phyloP scores from a whole-genome alignment of 805 yeast species.

The Monosporozyma aquatica region DNA sequence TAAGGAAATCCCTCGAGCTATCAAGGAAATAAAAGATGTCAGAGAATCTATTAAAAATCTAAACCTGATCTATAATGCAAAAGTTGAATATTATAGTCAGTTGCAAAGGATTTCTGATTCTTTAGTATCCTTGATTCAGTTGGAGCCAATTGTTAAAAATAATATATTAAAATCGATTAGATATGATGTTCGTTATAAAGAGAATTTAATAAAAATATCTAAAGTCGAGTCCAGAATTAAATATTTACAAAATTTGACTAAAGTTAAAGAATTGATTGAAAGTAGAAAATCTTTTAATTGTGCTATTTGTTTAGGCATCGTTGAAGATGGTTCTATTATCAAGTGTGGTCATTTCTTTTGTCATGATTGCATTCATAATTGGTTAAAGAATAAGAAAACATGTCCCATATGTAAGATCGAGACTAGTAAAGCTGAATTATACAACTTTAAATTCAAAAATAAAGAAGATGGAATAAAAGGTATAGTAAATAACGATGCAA shows the following conservation, averaged over 20 bases:
- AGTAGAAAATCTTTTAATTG: slow-evolving; percentile 40
- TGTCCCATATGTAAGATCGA: slow-evolving; percentile 79
- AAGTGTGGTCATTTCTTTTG: slow-evolving; percentile 93
- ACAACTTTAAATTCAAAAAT: slow-evolving; percentile 50
- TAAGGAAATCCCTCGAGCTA: slow-evolving; percentile 12
- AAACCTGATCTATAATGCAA: slow-evolving; percentile 65
- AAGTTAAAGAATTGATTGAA: slow-evolving; percentile 19
- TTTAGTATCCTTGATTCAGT: slow-evolving; percentile 43
- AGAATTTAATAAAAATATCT: slow-evolving; percentile 19
- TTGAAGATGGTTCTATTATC: slow-evolving; percentile 69
- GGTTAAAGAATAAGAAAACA: slow-evolving; percentile 48
- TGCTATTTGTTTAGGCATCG: slow-evolving; percentile 66
- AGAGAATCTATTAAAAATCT: slow-evolving; percentile 41
- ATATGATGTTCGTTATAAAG: slow-evolving; percentile 15
- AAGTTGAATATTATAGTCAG: slow-evolving; percentile 73
- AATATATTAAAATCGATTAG: slow-evolving; percentile 17
- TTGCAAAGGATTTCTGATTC: slow-evolving; percentile 82
- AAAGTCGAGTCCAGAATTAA: slow-evolving; percentile 35
- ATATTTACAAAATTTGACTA: slow-evolving; percentile 40
- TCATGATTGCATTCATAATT: slow-evolving; percentile 62
- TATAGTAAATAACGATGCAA: too few species aligned
- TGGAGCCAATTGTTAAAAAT: slow-evolving; percentile 14
- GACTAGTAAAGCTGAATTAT: slow-evolving; percentile 44
- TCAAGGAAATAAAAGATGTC: slow-evolving; percentile 19
- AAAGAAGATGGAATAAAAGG: neutral